Evolutionary conservation across 176 grass and related monocot genomes (phyloP), one percentile per base, ranked within the genome.

Genomic region (Zoysia pacifica): DNA sequence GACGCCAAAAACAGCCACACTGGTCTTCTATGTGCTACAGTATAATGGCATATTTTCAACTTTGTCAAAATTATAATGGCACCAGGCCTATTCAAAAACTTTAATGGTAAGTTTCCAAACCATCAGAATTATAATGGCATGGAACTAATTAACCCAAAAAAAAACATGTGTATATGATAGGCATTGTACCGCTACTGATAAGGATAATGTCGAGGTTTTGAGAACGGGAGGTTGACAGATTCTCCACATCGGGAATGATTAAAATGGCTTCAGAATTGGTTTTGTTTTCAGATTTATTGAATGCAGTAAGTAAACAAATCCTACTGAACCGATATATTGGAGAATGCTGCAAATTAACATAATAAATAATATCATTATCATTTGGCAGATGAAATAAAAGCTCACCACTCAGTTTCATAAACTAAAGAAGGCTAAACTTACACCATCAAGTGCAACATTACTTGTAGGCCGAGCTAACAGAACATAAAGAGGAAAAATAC

Each of bases 401-500:
- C 0, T 7, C 42, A 41, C 47, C 11, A 13, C 45, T 40, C 52
- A 5, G 9, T 56, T 68, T 68, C 38, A 68, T 0, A 67, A 73
- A 77, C 43, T 28, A 82, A 62, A 79, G 54, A 15, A 28, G 41
- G 20, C 12, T 70, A 81, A 15, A 56, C 79, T 76, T 92, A 97
- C 94, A 85, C 84, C 87, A 79, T 81, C 88, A 84, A 84, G 59
- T 4, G 81, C 77, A 80, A 83, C 63, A 65, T 94, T 83, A 47
- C 62, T 72, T 60, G 89, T 81, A 79, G 92, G 90, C 84, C 74
- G 85, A 80, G 87, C 92, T 83, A 99, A 88, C 15, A 99, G 79
- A 63, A 93, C 88, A 76, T 93, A 91, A 59, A 99, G 65, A 84
- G 96, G 96, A 51, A 99, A 99, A 5, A 91, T 66, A 67, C 74